Evolutionary conservation across 257 asterid genomes (phyloP).

Genomic region (Solanum piurae): DNA sequence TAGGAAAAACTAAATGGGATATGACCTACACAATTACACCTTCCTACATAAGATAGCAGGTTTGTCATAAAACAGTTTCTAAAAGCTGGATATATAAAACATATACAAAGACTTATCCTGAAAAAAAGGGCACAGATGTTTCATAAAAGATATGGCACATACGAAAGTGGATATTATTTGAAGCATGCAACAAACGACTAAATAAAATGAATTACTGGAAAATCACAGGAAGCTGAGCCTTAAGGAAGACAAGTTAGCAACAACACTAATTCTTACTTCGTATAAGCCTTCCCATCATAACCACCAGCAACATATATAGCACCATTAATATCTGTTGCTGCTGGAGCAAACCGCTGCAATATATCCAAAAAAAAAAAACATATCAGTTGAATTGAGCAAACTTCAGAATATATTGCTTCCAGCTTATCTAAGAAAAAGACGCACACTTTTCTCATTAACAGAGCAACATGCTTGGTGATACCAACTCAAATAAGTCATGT

Average conservation of each 20-base stretch:
- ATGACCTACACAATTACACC: neutral
- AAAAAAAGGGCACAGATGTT: neutral
- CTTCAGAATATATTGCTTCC: neutral
- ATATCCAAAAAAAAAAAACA: neutral
- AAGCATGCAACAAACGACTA: neutral
- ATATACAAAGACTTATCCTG: neutral
- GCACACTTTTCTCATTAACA: neutral
- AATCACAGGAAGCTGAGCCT: neutral
- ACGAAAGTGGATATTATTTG: neutral
- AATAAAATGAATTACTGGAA: neutral
- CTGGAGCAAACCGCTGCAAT: conserved; percentile 47
- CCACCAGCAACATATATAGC: conserved; percentile 66
- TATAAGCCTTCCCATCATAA: conserved; percentile 40
- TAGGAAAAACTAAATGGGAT: neutral
- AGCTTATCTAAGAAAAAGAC: neutral
- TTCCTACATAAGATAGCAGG: neutral
- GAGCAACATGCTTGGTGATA: neutral
- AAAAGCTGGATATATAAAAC: neutral
- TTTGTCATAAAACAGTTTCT: neutral
- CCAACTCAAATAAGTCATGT: neutral
- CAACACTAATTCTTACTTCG: conserved; percentile 28
- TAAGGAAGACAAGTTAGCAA: conserved; percentile 1
- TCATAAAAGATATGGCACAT: neutral
- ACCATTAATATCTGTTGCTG: conserved; percentile 40
- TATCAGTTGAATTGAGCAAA: neutral